These are phyloP conservation scores for Penicillium olsonii DNA, from an alignment of 2,329 filamentous ascomycete genomes.

Conservation along the genomic window DNA sequence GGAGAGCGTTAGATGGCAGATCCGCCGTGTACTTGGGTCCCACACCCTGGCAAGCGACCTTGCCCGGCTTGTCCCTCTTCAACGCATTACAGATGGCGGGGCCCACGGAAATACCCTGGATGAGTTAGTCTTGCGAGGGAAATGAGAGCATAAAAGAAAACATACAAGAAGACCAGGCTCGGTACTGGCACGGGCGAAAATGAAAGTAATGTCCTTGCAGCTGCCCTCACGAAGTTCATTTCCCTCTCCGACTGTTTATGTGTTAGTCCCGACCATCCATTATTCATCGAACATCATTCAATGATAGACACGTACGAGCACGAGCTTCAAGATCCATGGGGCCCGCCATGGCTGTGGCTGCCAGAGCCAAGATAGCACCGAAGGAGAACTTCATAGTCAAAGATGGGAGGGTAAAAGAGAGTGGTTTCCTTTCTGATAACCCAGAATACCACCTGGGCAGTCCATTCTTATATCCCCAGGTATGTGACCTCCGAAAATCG, in stretches of 20 bases:
- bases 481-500: too few species aligned
- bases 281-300: too few species aligned
- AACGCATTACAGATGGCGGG: constrained; percentile 30
- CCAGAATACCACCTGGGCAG: too few species aligned
- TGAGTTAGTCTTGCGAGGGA: background rate
- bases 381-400: constrained; percentile 8
- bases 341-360: constrained; percentile 2
- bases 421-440: background rate
- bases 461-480: background rate
- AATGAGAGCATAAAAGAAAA: background rate
- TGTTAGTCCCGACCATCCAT: background rate
- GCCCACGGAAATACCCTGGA: constrained; percentile 33
- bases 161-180: constrained; percentile 53
- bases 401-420: background rate
- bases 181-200: constrained; percentile 53
- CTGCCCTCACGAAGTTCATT: constrained; percentile 43
- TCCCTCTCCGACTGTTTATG: constrained; percentile 18
- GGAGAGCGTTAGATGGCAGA: constrained; percentile 40
- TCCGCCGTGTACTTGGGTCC: constrained; percentile 43
- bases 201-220: constrained; percentile 48
- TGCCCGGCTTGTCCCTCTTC: constrained; percentile 15
- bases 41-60: constrained; percentile 47
- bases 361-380: constrained; percentile 2
- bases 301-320: background rate
- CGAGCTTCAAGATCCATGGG: constrained; percentile 8